These are phyloP conservation scores for Colletotrichum viniferum DNA, from an alignment of 2,329 filamentous ascomycete species.

Conservation along the genomic window DNA sequence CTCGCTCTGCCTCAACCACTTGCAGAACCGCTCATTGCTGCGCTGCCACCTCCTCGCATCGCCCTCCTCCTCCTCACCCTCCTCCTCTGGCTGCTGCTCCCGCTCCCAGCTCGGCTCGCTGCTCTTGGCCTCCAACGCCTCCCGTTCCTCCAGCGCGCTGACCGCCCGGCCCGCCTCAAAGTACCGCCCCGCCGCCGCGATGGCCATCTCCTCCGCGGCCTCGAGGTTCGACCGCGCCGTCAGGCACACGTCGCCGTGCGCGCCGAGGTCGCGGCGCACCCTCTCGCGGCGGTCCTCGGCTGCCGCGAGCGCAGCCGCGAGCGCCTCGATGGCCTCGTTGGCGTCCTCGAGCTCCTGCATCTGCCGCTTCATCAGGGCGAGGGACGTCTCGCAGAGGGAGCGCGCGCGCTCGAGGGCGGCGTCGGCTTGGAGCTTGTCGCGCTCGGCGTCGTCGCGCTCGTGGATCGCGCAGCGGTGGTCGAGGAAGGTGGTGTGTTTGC, in stretches of 20 bases:
- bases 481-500: constrained; percentile 13
- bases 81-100: not conserved
- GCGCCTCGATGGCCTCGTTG: constrained; percentile 9
- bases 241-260: constrained; percentile 10
- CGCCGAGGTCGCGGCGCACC: not conserved
- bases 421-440: constrained; percentile 18
- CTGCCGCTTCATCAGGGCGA: constrained; percentile 14
- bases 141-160: not conserved
- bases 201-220: constrained; percentile 20
- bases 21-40: constrained; percentile 15
- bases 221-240: constrained; percentile 5
- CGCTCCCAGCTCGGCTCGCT: not conserved
- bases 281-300: constrained; percentile 10
- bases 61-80: not conserved
- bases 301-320: not conserved
- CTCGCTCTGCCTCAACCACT: constrained; percentile 12
- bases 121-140: not conserved
- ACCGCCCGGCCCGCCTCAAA: constrained; percentile 10
- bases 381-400: constrained; percentile 11
- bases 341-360: constrained; percentile 20
- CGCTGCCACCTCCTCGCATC: constrained; percentile 6
- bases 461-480: constrained; percentile 18
- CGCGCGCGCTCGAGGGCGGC: constrained; percentile 12
- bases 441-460: constrained; percentile 19
- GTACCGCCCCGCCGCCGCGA: constrained; percentile 7